Conservation (phyloP, 371 early-diverging fungal genomes). For the Coemansia sp. region DNA sequence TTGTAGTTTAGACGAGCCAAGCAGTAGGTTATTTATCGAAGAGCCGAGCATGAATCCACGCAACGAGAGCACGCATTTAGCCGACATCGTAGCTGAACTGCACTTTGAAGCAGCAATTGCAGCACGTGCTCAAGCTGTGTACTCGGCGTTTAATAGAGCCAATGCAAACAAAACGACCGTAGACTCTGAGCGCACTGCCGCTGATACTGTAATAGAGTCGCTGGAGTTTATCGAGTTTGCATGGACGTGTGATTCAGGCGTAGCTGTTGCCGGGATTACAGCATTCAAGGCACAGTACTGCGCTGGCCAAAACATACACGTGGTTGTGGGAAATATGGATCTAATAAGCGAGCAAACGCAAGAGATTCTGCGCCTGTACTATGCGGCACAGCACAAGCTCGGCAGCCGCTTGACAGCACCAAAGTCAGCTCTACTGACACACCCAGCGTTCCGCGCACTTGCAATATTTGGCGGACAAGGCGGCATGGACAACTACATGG, state of each 20-base stretch:
- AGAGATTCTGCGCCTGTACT: neutral
- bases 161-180: neutral
- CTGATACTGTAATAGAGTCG: neutral
- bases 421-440: slow-evolving; percentile 14
- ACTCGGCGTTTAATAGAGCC: neutral
- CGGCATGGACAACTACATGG: slow-evolving; percentile 89
- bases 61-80: neutral
- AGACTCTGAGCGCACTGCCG: neutral
- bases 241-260: neutral
- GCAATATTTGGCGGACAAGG: slow-evolving; percentile 95
- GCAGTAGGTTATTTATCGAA: neutral
- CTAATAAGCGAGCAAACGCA: neutral
- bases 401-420: neutral
- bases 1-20: neutral
- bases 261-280: slow-evolving; percentile 6
- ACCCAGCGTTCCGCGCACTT: slow-evolving; percentile 50
- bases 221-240: neutral
- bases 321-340: neutral
- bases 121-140: neutral
- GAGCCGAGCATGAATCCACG: neutral
- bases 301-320: slow-evolving; percentile 18
- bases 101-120: neutral
- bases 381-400: neutral
- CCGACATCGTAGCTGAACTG: neutral
- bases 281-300: slow-evolving; percentile 19